phyloP scores from a whole-genome alignment of 2,329 filamentous ascomycete genomes.

The Sporothrix euskadiensis region DNA sequence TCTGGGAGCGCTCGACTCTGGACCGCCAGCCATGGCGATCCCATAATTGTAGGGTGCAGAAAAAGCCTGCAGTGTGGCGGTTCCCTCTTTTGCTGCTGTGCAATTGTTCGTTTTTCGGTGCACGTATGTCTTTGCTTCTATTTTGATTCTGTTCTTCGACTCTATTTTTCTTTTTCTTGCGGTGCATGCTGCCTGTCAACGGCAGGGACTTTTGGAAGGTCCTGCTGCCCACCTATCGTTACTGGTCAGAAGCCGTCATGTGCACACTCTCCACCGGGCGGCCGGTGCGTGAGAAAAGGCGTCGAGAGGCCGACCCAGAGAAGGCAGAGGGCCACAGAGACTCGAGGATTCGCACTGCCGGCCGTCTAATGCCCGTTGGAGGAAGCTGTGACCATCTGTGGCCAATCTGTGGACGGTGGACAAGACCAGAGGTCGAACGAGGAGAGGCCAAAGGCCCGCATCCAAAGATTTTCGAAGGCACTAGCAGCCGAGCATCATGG shows the following conservation, averaged over 20 bases:
- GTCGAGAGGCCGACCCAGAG: not conserved
- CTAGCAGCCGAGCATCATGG: slow-evolving; percentile 10
- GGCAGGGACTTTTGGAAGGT: not conserved
- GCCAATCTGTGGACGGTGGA: not conserved
- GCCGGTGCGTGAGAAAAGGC: not conserved
- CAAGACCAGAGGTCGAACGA: not conserved
- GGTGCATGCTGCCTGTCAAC: not conserved
- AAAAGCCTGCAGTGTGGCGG: slow-evolving; percentile 18
- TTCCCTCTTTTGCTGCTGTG: not conserved
- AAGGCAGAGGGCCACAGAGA: not conserved
- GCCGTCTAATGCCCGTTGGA: not conserved
- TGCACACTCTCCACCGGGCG: slow-evolving; percentile 6
- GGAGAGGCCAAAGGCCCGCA: not conserved
- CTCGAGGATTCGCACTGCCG: not conserved
- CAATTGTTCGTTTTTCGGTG: not conserved
- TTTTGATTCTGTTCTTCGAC: not conserved
- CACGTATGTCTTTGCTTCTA: not conserved
- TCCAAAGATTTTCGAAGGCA: not conserved
- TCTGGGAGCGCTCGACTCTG: not conserved
- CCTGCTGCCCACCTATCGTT: not conserved
- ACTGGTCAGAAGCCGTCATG: not conserved
- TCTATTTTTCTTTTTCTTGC: not conserved
- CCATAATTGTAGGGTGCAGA: not conserved
- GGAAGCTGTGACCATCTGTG: not conserved
- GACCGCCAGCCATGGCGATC: slow-evolving; percentile 21